Percentiles rank a stretch among this genome's conserved stretches.
Evolutionary conservation across 495 filamentous ascomycete genomes (phyloP).

Genomic region (Friedmanniomyces simplex): DNA sequence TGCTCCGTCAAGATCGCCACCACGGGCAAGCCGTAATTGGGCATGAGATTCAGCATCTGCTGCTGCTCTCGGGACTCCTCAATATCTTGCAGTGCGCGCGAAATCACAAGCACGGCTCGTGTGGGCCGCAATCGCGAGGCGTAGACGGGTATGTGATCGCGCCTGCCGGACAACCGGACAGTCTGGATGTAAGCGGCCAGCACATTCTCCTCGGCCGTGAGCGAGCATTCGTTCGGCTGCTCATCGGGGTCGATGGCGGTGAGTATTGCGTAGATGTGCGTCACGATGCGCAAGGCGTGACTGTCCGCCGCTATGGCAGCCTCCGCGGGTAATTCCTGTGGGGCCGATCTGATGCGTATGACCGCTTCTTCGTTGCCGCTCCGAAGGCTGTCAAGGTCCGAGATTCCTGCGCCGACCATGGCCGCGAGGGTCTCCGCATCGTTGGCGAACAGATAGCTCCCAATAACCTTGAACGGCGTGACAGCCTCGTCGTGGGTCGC

Average conservation of each 20-base stretch:
- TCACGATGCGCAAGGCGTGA: constrained; percentile 24
- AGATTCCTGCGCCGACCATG: constrained; percentile 12
- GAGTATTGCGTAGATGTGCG: constrained; percentile 33
- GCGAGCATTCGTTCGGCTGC: constrained; percentile 3
- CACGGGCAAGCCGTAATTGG: constrained; percentile 43
- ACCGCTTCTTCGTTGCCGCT: neutral
- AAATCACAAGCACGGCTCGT: constrained; percentile 41
- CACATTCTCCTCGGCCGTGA: constrained; percentile 47
- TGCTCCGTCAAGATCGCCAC: constrained; percentile 39
- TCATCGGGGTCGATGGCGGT: constrained; percentile 12
- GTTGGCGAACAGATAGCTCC: constrained; percentile 53
- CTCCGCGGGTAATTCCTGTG: neutral
- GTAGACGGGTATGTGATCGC: constrained; percentile 74
- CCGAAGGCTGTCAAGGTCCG: constrained; percentile 2
- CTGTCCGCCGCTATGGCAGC: constrained; percentile 8
- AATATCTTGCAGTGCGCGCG: constrained; percentile 47
- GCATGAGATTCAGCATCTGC: constrained; percentile 43
- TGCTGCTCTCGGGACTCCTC: constrained; percentile 38
- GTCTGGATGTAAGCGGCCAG: constrained; percentile 73
- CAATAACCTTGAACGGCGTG: constrained; percentile 51
- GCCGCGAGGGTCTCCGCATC: constrained; percentile 20
- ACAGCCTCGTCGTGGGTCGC: constrained; percentile 39
- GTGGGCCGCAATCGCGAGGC: constrained; percentile 56
- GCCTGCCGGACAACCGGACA: constrained; percentile 55
- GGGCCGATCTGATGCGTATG: neutral